These are phyloP conservation scores for Craterostigma plantagineum DNA, from an alignment of 257 asterid species.

Conservation along the genomic window DNA sequence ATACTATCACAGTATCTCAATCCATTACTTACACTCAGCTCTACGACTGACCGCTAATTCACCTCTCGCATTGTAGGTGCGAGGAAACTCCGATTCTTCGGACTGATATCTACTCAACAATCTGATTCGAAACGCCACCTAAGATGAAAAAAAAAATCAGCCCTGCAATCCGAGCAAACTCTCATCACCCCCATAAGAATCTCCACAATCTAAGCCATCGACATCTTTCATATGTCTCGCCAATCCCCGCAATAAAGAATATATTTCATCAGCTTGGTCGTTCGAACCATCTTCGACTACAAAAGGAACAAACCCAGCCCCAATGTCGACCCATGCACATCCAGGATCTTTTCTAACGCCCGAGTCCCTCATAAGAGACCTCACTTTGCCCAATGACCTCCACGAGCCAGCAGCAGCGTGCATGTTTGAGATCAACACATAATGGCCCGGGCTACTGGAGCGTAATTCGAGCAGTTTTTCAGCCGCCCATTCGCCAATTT, in stretches of 20 bases:
- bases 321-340: conserved; percentile 64
- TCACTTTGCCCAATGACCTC: conserved; percentile 48
- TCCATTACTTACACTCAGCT: too few species aligned
- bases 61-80: too few species aligned
- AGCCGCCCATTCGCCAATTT: conserved; percentile 87
- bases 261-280: conserved; percentile 26
- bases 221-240: conserved; percentile 42
- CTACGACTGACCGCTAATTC: too few species aligned
- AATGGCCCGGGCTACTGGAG: conserved; percentile 56
- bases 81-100: too few species aligned
- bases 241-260: conserved; percentile 27
- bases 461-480: conserved; percentile 47
- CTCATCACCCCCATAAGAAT: conserved; percentile 25
- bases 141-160: too few species aligned
- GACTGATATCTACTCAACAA: too few species aligned
- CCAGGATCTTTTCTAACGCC: conserved; percentile 78
- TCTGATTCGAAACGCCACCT: too few species aligned
- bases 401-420: conserved; percentile 72
- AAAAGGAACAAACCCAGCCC: conserved; percentile 47
- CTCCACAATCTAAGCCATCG: conserved; percentile 18
- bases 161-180: conserved; percentile 11
- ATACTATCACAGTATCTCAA: too few species aligned
- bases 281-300: conserved; percentile 45
- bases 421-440: conserved; percentile 74
- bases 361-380: conserved; percentile 56